Evolutionary conservation across 176 grass and related monocot genomes (phyloP), one percentile per base, ranked within the genome.

Genomic region (Oryza longistaminata): DNA sequence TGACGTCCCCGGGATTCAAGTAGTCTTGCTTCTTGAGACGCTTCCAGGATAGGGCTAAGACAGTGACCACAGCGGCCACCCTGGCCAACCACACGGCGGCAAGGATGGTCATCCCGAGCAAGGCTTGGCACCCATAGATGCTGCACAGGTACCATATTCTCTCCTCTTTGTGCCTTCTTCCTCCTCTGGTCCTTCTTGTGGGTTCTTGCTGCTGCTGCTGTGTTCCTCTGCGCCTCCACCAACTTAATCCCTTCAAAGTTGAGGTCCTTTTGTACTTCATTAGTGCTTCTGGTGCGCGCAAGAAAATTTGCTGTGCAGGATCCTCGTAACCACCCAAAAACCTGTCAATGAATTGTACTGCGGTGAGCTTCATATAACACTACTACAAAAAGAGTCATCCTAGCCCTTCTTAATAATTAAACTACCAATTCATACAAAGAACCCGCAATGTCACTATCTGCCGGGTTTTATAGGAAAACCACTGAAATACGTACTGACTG

Each of bases 1-100:
- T 0, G 1, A 2, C 12, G 6, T 71, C 0, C 2, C 7, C 1
- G 11, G 26, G 19, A 0, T 79, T 39, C 7, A 86, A 40, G 5
- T 48, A 86, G 40, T 85, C 83, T n/a, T 71, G 52, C 67, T 64
- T 72, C 26, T 17, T 11, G 49, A 85, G 67, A 13, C 83, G 83
- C 13, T 1, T 2, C 0, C 0, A 62, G 39, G 83, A 85, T 0
- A 85, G 8, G 25, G 0, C 5, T 3, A 85, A 61, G 67, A 52
- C 49, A 40, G 40, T 85, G 75, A 1, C 5, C 3, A 79, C 40
- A 0, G 75, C 83, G 2, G 67, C 13, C 0, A 79, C 14, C 75
- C 72, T 50, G 2, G 9, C 16, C 22, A 60, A 11, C 64, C 0
- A 1, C 33, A 77, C 0, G 33, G 11, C 33, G 0, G 12, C 0